Percentiles rank a stretch among this genome's conserved stretches.
Conservation (phyloP, 805 yeast genomes). For the Spathaspora sp. region DNA sequence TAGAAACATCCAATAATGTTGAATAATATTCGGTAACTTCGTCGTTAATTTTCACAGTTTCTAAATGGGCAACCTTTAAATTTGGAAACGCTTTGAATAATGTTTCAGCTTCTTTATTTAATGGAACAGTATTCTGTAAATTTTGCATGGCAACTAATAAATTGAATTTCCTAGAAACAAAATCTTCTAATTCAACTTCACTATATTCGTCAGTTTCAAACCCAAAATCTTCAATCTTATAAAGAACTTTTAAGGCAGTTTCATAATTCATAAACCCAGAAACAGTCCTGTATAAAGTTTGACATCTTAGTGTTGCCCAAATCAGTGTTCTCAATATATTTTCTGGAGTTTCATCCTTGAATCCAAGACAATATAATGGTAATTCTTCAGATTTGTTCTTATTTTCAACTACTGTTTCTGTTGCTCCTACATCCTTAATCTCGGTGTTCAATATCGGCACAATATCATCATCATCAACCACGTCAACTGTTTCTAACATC, state of each 20-base stretch:
- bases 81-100: constrained; percentile 73
- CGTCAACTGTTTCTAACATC: constrained; percentile 5
- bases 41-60: constrained; percentile 40
- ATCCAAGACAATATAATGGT: constrained; percentile 72
- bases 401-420: neutral
- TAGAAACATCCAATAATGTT: constrained; percentile 41
- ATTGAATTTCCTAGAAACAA: constrained; percentile 78
- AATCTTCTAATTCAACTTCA: constrained; percentile 19
- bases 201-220: constrained; percentile 7
- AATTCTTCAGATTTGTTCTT: constrained; percentile 52
- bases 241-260: constrained; percentile 66
- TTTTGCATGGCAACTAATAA: constrained; percentile 84
- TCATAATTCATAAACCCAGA: constrained; percentile 81
- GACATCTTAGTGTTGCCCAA: constrained; percentile 85
- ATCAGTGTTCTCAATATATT: constrained; percentile 69
- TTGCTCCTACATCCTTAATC: neutral
- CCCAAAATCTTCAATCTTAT: constrained; percentile 58
- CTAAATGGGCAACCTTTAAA: constrained; percentile 51
- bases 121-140: constrained; percentile 52
- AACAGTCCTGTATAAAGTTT: constrained; percentile 77
- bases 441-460: neutral
- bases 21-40: constrained; percentile 54
- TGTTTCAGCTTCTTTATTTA: constrained; percentile 62
- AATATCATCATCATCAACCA: neutral
- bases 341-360: constrained; percentile 61